A percentile compares a stretch with the other conserved stretches of the same genome.
Conservation (phyloP, 331 rosid species). For the Ulmus americana region DNA sequence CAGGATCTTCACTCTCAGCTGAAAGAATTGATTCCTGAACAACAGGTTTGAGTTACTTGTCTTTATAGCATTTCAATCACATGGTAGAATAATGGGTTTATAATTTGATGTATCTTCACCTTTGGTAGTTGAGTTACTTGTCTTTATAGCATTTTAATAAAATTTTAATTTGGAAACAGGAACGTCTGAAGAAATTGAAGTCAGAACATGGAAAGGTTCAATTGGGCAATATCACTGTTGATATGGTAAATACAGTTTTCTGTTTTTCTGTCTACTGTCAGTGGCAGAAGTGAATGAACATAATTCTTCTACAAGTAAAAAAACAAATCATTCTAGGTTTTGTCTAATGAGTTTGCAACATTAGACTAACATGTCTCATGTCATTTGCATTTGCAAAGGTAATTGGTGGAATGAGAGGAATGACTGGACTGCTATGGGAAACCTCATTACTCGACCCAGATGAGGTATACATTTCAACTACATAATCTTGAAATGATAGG, state of each 20-base stretch:
- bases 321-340: not conserved
- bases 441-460: constrained; percentile 94
- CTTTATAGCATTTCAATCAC: not conserved
- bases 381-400: constrained; percentile 41
- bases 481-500: not conserved
- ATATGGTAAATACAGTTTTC: constrained; percentile 52
- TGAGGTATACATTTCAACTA: constrained; percentile 48
- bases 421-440: constrained; percentile 93
- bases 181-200: constrained; percentile 80
- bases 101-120: not conserved
- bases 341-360: not conserved
- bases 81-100: not conserved
- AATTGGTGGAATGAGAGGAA: constrained; percentile 99
- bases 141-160: too few relatives aligned
- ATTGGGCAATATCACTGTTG: constrained; percentile 80
- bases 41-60: constrained; percentile 55
- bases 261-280: constrained; percentile 1
- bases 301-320: not conserved
- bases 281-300: constrained; percentile 3
- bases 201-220: constrained; percentile 73
- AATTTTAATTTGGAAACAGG: constrained; percentile 43
- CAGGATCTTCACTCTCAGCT: constrained; percentile 83
- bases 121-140: not conserved
- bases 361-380: constrained; percentile 2
- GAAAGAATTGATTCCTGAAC: constrained; percentile 81